Percentiles rank a stretch among this genome's conserved stretches.
These are phyloP conservation scores for Saprolegnia diclina DNA, from an alignment of 352 stramenopile species.

Conservation along the genomic window DNA sequence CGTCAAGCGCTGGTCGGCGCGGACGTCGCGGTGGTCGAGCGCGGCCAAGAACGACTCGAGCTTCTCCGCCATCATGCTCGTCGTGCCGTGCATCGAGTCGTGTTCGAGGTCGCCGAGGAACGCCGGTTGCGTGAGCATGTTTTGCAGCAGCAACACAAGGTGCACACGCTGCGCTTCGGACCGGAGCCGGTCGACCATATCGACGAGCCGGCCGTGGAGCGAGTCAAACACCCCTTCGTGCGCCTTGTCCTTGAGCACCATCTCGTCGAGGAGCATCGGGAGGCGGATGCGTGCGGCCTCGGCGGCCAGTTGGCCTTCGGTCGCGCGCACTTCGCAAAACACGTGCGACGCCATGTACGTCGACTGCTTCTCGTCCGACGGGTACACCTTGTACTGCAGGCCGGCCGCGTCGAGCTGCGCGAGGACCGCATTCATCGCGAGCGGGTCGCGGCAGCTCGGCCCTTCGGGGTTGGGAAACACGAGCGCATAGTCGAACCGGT, in stretches of 20 bases:
- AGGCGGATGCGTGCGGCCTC: constrained; percentile 65
- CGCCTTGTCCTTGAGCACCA: constrained; percentile 27
- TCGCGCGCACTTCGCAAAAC: constrained; percentile 79
- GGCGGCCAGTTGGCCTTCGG: constrained; percentile 58
- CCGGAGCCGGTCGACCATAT: constrained; percentile 21
- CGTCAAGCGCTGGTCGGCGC: not conserved
- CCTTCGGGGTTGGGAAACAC: constrained; percentile 26
- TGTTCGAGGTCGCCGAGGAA: constrained; percentile 14
- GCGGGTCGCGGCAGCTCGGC: not conserved
- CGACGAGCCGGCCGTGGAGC: constrained; percentile 20
- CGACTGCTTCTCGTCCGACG: constrained; percentile 17
- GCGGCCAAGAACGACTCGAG: constrained; percentile 19
- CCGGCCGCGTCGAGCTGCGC: constrained; percentile 1
- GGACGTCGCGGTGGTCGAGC: constrained; percentile 13
- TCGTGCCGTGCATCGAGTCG: constrained; percentile 4
- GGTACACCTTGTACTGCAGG: constrained; percentile 24
- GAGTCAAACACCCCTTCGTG: constrained; percentile 25
- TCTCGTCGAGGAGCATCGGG: constrained; percentile 60
- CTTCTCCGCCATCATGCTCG: constrained; percentile 19
- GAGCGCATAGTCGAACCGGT: constrained; percentile 14
- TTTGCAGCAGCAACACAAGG: constrained; percentile 20
- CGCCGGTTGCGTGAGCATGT: constrained; percentile 25
- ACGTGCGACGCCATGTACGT: constrained; percentile 32
- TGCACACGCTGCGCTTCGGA: constrained; percentile 22
- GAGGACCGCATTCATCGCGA: constrained; percentile 1